Evolutionary conservation across 1,284 basidiomycete genomes (phyloP).

Genomic region (Rhodotorula mucilaginosa): DNA sequence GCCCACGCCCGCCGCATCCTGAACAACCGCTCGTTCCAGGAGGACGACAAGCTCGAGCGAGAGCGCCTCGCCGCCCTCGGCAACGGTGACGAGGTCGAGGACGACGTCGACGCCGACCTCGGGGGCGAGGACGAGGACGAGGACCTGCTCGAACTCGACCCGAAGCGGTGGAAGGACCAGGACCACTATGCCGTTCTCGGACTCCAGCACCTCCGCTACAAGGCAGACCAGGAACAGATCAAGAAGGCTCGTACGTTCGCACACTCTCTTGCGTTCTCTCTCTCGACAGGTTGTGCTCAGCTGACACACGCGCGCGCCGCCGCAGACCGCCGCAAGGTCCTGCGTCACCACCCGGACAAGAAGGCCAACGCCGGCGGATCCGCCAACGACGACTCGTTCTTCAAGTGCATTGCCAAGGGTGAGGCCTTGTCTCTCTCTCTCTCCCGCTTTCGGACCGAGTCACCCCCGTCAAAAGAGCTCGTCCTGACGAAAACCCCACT

Average conservation of each 20-base stretch:
- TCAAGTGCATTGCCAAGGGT: slow-evolving; percentile 97
- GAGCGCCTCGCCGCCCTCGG: slow-evolving; percentile 59
- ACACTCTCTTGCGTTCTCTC: not conserved
- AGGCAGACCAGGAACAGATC: slow-evolving; percentile 86
- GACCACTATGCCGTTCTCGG: slow-evolving; percentile 97
- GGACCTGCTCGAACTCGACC: slow-evolving; percentile 73
- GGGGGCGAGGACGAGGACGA: slow-evolving; percentile 84
- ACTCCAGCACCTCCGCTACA: slow-evolving; percentile 83
- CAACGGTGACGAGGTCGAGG: slow-evolving; percentile 63
- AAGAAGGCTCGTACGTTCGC: slow-evolving; percentile 82
- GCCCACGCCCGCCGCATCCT: slow-evolving; percentile 71
- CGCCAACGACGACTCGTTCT: slow-evolving; percentile 94
- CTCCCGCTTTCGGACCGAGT: not conserved
- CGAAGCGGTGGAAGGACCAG: slow-evolving; percentile 99
- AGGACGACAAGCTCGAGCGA: slow-evolving; percentile 65
- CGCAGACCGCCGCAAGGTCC: slow-evolving; percentile 92
- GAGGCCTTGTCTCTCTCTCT: not conserved
- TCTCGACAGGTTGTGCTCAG: too few relatives aligned
- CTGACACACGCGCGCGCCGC: not conserved
- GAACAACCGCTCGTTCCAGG: slow-evolving; percentile 72
- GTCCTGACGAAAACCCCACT: not conserved
- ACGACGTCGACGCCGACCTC: slow-evolving; percentile 73
- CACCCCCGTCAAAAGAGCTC: too few relatives aligned
- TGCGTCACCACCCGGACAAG: slow-evolving; percentile 99
- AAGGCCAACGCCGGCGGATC: slow-evolving; percentile 73